These are phyloP conservation scores for Xylaria multiplex DNA, from an alignment of 2,329 filamentous ascomycete genomes.

Conservation along the genomic window DNA sequence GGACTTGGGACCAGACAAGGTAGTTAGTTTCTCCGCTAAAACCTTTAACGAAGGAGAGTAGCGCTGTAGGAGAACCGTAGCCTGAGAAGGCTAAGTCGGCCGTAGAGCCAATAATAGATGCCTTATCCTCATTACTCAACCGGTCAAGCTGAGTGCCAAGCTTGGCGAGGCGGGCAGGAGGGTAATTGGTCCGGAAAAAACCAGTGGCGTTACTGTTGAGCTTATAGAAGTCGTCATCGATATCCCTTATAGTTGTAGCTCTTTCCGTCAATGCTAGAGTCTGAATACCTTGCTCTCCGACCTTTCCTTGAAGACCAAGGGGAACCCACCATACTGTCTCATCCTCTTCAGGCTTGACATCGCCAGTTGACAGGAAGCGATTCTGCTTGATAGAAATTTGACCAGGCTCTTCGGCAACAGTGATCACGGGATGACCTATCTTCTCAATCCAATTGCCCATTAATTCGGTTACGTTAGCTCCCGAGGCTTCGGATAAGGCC, in stretches of 20 bases:
- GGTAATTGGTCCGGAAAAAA: conserved; percentile 93
- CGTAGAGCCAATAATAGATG: conserved; percentile 89
- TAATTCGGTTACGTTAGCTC: conserved; percentile 83
- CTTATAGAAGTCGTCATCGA: conserved; percentile 89
- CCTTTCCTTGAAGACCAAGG: conserved; percentile 82
- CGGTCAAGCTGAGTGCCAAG: conserved; percentile 80
- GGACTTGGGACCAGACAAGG: conserved; percentile 87
- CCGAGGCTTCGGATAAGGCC: conserved; percentile 86
- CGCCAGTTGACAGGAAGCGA: conserved; percentile 90
- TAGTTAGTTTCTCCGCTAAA: conserved; percentile 85
- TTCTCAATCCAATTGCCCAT: conserved; percentile 97
- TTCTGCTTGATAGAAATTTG: conserved; percentile 86
- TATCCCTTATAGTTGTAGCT: conserved; percentile 77
- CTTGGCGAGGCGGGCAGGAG: conserved; percentile 81
- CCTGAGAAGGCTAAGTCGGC: conserved; percentile 90
- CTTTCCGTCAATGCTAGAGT: conserved; percentile 77
- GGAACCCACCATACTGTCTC: conserved; percentile 96
- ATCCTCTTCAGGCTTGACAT: conserved; percentile 91
- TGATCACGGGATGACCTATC: conserved; percentile 93
- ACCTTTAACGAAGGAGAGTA: conserved; percentile 86
- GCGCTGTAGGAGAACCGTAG: conserved; percentile 80
- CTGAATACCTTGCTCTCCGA: conserved; percentile 69
- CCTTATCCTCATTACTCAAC: conserved; percentile 87
- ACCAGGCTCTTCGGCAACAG: conserved; percentile 82
- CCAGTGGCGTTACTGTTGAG: conserved; percentile 89